Conservation (phyloP, 139 green algal genomes). For the Picochlorum sp. region DNA sequence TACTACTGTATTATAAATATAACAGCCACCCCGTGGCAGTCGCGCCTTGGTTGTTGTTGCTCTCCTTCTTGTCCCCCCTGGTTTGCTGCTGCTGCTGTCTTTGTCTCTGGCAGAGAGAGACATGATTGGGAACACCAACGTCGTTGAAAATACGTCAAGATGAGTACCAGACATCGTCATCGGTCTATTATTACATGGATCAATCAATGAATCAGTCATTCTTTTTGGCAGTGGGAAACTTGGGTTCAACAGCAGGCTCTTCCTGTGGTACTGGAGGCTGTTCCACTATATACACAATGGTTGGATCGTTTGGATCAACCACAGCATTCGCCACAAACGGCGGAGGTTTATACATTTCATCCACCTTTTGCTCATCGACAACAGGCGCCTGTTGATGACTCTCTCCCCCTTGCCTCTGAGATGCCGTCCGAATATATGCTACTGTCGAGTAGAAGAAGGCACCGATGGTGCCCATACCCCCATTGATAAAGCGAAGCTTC, state of each 20-base stretch:
- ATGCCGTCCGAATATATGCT: conserved; percentile 11
- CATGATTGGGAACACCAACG: too few relatives aligned
- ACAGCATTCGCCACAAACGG: conserved; percentile 7
- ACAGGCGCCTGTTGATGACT: not conserved
- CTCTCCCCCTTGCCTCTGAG: not conserved
- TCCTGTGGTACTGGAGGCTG: conserved; percentile 14
- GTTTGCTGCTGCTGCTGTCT: too few relatives aligned
- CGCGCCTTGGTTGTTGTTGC: too few relatives aligned
- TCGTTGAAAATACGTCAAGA: too few relatives aligned
- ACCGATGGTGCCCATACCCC: conserved; percentile 80
- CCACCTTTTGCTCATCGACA: not conserved
- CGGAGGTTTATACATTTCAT: not conserved
- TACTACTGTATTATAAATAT: too few relatives aligned
- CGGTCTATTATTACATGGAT: too few relatives aligned
- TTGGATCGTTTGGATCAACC: conserved; percentile 19
- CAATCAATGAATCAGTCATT: conserved; percentile 1
- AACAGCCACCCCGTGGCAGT: too few relatives aligned
- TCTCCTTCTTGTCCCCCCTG: too few relatives aligned
- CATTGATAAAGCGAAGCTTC: conserved; percentile 75
- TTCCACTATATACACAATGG: conserved; percentile 7
- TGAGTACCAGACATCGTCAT: too few relatives aligned
- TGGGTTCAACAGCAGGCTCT: conserved; percentile 4
- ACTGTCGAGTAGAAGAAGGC: conserved; percentile 72
- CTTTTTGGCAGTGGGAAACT: conserved; percentile 14
- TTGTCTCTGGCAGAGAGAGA: too few relatives aligned